These are phyloP conservation scores for Macrophomina pseudophaseolina DNA, from an alignment of 2,329 filamentous ascomycete species.

Conservation along the genomic window DNA sequence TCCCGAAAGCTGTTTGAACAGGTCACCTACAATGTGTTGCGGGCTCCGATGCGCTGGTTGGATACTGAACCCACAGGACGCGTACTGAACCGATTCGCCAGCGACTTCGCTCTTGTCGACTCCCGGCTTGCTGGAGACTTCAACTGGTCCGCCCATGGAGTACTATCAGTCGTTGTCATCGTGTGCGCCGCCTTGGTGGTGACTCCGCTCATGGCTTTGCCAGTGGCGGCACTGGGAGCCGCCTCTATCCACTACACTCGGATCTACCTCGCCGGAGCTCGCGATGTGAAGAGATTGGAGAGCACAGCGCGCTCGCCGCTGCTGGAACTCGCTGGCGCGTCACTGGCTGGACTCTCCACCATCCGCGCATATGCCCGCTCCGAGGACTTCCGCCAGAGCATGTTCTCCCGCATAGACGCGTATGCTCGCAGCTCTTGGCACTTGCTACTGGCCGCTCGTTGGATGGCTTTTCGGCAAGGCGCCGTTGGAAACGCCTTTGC, in stretches of 20 bases:
- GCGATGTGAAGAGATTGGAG: slow-evolving; percentile 22
- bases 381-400: not conserved
- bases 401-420: slow-evolving; percentile 12
- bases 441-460: not conserved
- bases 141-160: slow-evolving; percentile 13
- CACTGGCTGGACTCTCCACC: slow-evolving; percentile 14
- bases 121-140: slow-evolving; percentile 14
- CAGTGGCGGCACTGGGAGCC: slow-evolving; percentile 2
- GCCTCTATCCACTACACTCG: slow-evolving; percentile 11
- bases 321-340: slow-evolving; percentile 2
- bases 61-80: slow-evolving; percentile 24
- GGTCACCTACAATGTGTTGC: slow-evolving; percentile 10
- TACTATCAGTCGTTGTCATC: slow-evolving; percentile 2
- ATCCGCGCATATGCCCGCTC: slow-evolving; percentile 15
- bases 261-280: slow-evolving; percentile 12
- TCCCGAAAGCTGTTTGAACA: not conserved
- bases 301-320: not conserved
- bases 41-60: slow-evolving; percentile 15
- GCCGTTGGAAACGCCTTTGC: not conserved
- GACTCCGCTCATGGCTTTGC: not conserved
- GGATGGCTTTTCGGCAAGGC: slow-evolving; percentile 3
- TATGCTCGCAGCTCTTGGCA: slow-evolving; percentile 3
- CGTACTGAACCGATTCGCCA: slow-evolving; percentile 20
- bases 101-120: slow-evolving; percentile 22
- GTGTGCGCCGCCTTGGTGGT: slow-evolving; percentile 15